Conservation (phyloP, 2,329 filamentous ascomycete genomes). For the Pseudogymnoascus sp. region DNA sequence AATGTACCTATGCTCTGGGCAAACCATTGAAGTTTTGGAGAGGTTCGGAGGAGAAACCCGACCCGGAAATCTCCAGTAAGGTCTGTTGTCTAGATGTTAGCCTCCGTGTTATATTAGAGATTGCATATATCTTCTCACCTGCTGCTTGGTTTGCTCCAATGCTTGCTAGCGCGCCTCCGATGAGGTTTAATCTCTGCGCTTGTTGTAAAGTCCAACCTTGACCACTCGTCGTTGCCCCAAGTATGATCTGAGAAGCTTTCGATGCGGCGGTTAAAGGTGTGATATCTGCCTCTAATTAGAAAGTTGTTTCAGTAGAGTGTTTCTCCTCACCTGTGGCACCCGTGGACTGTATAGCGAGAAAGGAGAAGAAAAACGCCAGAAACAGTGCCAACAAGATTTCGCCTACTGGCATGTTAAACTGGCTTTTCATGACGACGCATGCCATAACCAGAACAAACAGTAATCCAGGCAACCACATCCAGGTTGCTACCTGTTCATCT, state of each 20-base stretch:
- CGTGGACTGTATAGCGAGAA: conserved; percentile 1
- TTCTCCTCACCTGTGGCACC: neutral
- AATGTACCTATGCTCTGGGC: conserved; percentile 17
- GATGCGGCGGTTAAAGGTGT: neutral
- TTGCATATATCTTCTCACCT: neutral
- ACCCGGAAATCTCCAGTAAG: conserved; percentile 1
- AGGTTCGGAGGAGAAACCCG: conserved; percentile 1
- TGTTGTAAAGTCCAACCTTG: neutral
- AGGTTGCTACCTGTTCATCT: neutral
- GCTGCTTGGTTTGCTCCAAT: conserved; percentile 4
- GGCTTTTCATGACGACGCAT: neutral
- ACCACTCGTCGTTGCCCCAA: conserved; percentile 1
- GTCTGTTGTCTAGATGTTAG: neutral
- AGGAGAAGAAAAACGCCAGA: conserved; percentile 1
- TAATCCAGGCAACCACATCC: neutral
- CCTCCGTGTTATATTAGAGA: neutral
- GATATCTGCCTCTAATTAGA: neutral
- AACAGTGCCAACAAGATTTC: conserved; percentile 1
- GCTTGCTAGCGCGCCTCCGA: neutral
- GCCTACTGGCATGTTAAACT: neutral
- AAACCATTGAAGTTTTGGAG: conserved; percentile 11
- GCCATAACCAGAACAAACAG: neutral
- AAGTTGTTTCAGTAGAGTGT: too few species aligned
- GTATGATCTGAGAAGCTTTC: conserved; percentile 1
- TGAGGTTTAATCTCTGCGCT: conserved; percentile 1